A percentile compares a stretch with the other conserved stretches of the same genome.
Evolutionary conservation across 2,329 filamentous ascomycete species (phyloP).

Genomic region (Emmonsiellopsis sp.): DNA sequence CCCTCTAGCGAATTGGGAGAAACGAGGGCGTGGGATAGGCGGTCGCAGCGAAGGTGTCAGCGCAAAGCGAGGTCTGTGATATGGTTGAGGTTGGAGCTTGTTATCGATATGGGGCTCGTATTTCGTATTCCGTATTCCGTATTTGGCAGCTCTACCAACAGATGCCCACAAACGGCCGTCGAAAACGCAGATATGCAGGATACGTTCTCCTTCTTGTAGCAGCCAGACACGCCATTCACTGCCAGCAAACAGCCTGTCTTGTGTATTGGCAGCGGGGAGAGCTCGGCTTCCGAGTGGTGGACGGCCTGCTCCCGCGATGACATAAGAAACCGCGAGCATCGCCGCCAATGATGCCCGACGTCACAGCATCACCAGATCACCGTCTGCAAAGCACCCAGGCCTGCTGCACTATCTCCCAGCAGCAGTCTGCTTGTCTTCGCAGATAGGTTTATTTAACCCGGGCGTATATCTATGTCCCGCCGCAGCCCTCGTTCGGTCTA

Average conservation of each 20-base stretch:
- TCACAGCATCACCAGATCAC: not conserved
- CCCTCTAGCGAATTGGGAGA: not conserved
- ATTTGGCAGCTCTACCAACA: not conserved
- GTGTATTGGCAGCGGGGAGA: too few species aligned
- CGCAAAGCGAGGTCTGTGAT: not conserved
- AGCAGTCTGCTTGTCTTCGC: not conserved
- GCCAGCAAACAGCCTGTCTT: too few species aligned
- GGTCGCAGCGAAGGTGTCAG: too few species aligned
- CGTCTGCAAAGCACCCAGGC: not conserved
- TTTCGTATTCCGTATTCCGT: slow-evolving; percentile 13
- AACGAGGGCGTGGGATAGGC: not conserved
- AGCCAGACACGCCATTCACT: too few species aligned
- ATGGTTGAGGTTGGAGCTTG: not conserved
- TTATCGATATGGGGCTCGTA: slow-evolving; percentile 1
- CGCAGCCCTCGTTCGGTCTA: not conserved
- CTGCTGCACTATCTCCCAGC: not conserved
- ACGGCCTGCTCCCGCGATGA: not conserved
- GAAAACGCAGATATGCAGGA: too few species aligned
- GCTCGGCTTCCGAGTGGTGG: not conserved
- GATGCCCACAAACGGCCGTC: too few species aligned
- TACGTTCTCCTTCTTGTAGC: not conserved
- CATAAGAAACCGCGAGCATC: not conserved
- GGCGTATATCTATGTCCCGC: not conserved
- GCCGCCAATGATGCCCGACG: not conserved
- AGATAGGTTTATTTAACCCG: not conserved